phyloP scores from a whole-genome alignment of 164 flowering plant genomes.

The Warburgia ugandensis region DNA sequence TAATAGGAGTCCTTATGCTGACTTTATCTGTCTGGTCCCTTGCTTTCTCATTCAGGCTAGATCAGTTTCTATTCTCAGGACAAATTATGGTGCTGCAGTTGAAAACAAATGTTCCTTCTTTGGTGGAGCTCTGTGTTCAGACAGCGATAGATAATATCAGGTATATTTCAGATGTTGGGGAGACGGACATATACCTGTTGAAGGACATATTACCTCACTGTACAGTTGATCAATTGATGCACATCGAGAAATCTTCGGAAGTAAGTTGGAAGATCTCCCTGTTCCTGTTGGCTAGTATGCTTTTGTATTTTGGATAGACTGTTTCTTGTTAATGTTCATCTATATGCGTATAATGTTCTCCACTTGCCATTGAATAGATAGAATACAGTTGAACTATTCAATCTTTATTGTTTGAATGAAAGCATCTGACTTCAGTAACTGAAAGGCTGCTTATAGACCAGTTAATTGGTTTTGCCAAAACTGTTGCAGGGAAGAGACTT shows the following conservation, averaged over 20 bases:
- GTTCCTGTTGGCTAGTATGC: background rate
- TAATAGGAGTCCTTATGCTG: background rate
- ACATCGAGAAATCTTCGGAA: slow-evolving; percentile 55
- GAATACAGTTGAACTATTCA: background rate
- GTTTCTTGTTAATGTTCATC: background rate
- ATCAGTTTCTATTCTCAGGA: background rate
- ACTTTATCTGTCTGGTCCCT: background rate
- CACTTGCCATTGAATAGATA: no score
- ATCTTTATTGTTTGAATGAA: slow-evolving; percentile 1
- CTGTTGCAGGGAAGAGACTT: slow-evolving; percentile 67
- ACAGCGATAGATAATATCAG: slow-evolving; percentile 62
- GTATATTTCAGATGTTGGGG: slow-evolving; percentile 89
- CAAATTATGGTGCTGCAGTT: background rate
- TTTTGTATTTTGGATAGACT: background rate
- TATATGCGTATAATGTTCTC: no score
- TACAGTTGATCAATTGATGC: slow-evolving; percentile 70
- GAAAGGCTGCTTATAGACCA: background rate
- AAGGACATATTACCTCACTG: slow-evolving; percentile 78
- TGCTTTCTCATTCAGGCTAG: slow-evolving; percentile 1
- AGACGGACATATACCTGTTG: slow-evolving; percentile 56
- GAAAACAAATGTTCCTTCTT: slow-evolving; percentile 33
- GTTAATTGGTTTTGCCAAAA: background rate
- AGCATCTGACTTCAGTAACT: background rate
- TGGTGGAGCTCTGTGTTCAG: slow-evolving; percentile 68
- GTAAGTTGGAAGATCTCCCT: slow-evolving; percentile 31